Conservation (phyloP, 805 yeast genomes). For the Candida sphagnicola region DNA sequence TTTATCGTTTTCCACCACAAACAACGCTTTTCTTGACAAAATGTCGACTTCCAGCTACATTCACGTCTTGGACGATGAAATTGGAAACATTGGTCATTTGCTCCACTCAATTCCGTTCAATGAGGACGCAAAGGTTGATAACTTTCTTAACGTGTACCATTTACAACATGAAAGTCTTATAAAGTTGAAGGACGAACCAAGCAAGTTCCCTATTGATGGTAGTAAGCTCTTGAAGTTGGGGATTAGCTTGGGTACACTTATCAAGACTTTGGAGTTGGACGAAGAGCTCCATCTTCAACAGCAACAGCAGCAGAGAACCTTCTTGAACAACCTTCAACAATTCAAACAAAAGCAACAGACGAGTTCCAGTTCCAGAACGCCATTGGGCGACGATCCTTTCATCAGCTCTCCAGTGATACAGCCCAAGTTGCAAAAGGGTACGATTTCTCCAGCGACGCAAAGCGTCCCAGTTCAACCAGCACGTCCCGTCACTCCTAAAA, state of each 20-base stretch:
- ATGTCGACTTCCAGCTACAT: background rate
- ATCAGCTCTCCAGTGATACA: background rate
- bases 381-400: background rate
- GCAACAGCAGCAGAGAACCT: slow-evolving; percentile 12
- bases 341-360: slow-evolving; percentile 4
- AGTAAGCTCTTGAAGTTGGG: slow-evolving; percentile 37
- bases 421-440: background rate
- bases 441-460: too few relatives aligned
- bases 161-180: slow-evolving; percentile 18
- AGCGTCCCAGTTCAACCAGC: too few relatives aligned
- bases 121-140: slow-evolving; percentile 12
- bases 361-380: background rate
- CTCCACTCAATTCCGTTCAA: slow-evolving; percentile 33
- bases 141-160: slow-evolving; percentile 31
- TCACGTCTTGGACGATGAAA: slow-evolving; percentile 22
- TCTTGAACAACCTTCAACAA: slow-evolving; percentile 11
- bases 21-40: background rate
- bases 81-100: slow-evolving; percentile 21
- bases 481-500: too few relatives aligned
- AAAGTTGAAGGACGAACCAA: slow-evolving; percentile 18
- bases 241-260: slow-evolving; percentile 38
- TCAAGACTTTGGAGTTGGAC: slow-evolving; percentile 33
- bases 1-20: background rate
- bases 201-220: slow-evolving; percentile 30
- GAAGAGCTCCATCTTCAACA: slow-evolving; percentile 23